Percentiles rank a stretch among this genome's conserved stretches.
Conservation (phyloP, 1,284 basidiomycete species). For the Afroboletus lepidellus region DNA sequence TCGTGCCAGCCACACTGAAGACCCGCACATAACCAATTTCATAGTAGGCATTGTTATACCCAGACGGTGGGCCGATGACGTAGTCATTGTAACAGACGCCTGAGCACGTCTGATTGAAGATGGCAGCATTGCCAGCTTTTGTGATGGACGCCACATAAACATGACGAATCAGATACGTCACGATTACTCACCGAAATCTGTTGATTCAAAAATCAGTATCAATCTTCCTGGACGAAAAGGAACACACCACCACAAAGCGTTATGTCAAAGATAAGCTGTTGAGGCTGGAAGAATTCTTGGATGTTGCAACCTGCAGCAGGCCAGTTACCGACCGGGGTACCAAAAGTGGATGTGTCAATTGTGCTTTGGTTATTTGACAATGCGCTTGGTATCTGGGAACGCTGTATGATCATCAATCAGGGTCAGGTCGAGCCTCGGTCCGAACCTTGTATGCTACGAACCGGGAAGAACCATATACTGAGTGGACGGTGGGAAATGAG, state of each 20-base stretch:
- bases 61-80: constrained; percentile 64
- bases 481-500: background rate
- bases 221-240: background rate
- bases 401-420: constrained; percentile 29
- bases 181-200: constrained; percentile 43
- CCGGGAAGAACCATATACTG: constrained; percentile 76
- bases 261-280: constrained; percentile 72
- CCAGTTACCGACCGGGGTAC: constrained; percentile 69
- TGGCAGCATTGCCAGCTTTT: constrained; percentile 45
- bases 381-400: constrained; percentile 54
- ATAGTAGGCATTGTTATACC: constrained; percentile 74
- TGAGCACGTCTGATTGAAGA: constrained; percentile 64
- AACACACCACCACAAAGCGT: constrained; percentile 62
- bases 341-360: constrained; percentile 65
- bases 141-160: background rate
- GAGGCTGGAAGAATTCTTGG: constrained; percentile 58
- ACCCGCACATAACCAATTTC: constrained; percentile 65
- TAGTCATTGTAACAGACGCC: constrained; percentile 73
- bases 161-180: background rate
- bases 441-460: constrained; percentile 29
- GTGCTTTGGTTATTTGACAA: constrained; percentile 52
- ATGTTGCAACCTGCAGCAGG: constrained; percentile 59
- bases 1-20: constrained; percentile 39
- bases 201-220: constrained; percentile 5
- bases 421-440: background rate